phyloP scores from a whole-genome alignment of 192 early-diverging fungal genomes.

The Jimgerdemannia lactiflua region DNA sequence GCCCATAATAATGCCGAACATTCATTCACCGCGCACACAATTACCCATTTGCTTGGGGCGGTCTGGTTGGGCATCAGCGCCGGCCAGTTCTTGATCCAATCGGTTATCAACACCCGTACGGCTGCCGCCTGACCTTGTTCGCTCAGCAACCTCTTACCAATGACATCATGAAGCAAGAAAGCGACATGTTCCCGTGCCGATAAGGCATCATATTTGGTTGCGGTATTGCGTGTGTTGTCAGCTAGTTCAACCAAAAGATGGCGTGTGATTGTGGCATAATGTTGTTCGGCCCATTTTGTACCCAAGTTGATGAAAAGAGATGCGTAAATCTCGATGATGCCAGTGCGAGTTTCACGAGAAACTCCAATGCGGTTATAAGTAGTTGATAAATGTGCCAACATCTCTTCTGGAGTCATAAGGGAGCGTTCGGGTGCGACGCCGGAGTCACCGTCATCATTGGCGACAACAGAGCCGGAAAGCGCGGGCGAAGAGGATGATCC shows the following conservation, averaged over 20 bases:
- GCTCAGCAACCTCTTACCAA: slow-evolving; percentile 72
- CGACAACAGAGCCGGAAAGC: neutral
- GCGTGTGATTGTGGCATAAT: slow-evolving; percentile 68
- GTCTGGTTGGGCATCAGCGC: slow-evolving; percentile 44
- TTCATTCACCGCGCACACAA: slow-evolving; percentile 73
- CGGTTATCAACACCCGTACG: slow-evolving; percentile 54
- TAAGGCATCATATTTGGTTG: slow-evolving; percentile 51
- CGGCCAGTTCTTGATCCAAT: slow-evolving; percentile 60
- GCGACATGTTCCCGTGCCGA: slow-evolving; percentile 58
- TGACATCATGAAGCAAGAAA: slow-evolving; percentile 68
- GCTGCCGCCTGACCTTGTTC: slow-evolving; percentile 75
- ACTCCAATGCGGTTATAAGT: slow-evolving; percentile 58
- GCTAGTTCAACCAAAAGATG: slow-evolving; percentile 67
- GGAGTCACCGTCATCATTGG: neutral
- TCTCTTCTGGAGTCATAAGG: slow-evolving; percentile 58
- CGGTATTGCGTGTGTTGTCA: slow-evolving; percentile 44
- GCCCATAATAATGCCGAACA: slow-evolving; percentile 70
- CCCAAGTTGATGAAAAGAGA: slow-evolving; percentile 71
- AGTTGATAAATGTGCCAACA: slow-evolving; percentile 61
- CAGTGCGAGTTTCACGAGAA: slow-evolving; percentile 69
- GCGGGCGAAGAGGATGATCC: neutral
- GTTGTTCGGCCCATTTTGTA: slow-evolving; percentile 60
- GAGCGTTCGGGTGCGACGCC: neutral
- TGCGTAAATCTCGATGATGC: slow-evolving; percentile 78
- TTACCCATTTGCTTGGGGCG: slow-evolving; percentile 51